Evolutionary conservation across 495 filamentous ascomycete species (phyloP).

Genomic region (Lepraria neglecta): DNA sequence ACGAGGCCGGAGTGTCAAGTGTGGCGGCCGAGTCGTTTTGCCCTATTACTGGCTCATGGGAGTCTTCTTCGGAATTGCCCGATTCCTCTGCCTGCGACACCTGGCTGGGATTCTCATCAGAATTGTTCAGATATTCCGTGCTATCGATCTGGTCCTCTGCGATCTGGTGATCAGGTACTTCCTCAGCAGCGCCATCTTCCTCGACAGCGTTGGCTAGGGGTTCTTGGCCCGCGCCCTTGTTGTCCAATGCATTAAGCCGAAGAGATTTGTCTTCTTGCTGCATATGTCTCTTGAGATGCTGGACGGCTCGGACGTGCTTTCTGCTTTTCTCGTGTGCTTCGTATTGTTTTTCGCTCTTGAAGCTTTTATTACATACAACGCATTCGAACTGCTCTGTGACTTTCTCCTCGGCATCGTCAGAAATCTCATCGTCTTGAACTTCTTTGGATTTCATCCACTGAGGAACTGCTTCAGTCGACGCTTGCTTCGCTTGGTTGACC

Average conservation of each 20-base stretch:
- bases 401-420: constrained; percentile 42
- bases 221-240: background rate
- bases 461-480: constrained; percentile 54
- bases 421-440: constrained; percentile 51
- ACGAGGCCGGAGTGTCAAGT: background rate
- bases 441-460: constrained; percentile 67
- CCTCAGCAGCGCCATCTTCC: background rate
- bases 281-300: constrained; percentile 78
- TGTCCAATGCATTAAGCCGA: constrained; percentile 39
- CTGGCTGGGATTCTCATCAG: background rate
- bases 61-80: background rate
- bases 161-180: background rate
- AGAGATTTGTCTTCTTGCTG: constrained; percentile 60
- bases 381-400: constrained; percentile 69
- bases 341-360: constrained; percentile 89
- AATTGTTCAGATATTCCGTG: background rate
- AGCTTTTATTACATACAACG: constrained; percentile 83
- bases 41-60: background rate
- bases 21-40: background rate
- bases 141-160: background rate
- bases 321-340: constrained; percentile 95
- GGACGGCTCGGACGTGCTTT: constrained; percentile 82
- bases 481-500: constrained; percentile 68
- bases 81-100: background rate
- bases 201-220: background rate